These are phyloP conservation scores for Fallopia convolvulus DNA, from an alignment of 148 eudicot genomes.

Conservation along the genomic window DNA sequence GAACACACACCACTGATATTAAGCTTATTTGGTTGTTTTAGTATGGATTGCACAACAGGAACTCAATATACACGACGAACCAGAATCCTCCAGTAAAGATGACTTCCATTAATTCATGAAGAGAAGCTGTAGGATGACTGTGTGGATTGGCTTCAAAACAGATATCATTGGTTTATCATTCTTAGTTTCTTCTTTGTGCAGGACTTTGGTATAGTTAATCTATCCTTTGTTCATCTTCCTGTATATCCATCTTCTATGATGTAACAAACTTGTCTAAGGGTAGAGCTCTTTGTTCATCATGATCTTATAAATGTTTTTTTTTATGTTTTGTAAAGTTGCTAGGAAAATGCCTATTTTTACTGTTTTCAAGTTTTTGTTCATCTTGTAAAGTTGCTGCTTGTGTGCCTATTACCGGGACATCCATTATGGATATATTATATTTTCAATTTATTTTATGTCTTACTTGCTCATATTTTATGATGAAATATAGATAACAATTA, in stretches of 20 bases:
- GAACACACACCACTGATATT: neutral
- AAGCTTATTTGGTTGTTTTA: neutral
- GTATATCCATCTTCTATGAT: constrained; percentile 5
- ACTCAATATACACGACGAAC: neutral
- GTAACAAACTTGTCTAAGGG: neutral
- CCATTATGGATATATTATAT: too few species aligned
- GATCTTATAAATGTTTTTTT: neutral
- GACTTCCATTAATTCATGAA: neutral
- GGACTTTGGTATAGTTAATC: neutral
- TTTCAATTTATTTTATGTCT: too few species aligned
- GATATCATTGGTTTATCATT: neutral
- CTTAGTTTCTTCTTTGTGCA: constrained; percentile 5
- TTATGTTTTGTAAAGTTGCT: neutral
- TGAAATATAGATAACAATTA: too few species aligned
- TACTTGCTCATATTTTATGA: too few species aligned
- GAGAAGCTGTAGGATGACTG: neutral
- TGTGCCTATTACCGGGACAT: too few species aligned
- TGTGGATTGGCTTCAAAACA: neutral
- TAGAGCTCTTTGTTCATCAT: neutral
- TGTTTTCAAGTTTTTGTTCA: too few species aligned
- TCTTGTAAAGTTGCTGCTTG: too few species aligned
- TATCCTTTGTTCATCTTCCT: neutral
- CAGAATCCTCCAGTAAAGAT: neutral
- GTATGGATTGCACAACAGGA: constrained; percentile 2
- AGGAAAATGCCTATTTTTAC: too few species aligned